Percentiles rank a stretch among this genome's conserved stretches.
Evolutionary conservation across 169 alveolate species (phyloP).

Genomic region (Theileria parva): DNA sequence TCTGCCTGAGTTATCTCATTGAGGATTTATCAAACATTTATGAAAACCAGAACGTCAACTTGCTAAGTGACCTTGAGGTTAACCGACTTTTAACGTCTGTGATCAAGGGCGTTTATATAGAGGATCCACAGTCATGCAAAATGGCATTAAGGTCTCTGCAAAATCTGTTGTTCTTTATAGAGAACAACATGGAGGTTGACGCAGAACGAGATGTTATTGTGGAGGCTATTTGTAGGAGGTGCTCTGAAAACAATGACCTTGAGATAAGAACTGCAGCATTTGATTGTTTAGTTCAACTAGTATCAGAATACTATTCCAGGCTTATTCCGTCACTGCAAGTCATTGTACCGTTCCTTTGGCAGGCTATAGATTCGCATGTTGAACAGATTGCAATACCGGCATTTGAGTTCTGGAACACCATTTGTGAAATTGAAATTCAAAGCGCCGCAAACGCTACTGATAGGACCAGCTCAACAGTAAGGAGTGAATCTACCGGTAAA

Average conservation of each 20-base stretch:
- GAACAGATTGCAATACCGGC: constrained; percentile 86
- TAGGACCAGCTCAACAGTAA: neutral
- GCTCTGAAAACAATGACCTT: constrained; percentile 69
- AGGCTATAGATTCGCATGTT: constrained; percentile 77
- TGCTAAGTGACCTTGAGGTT: constrained; percentile 65
- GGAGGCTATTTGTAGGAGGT: constrained; percentile 77
- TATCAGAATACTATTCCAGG: constrained; percentile 78
- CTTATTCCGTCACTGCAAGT: constrained; percentile 79
- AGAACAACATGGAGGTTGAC: constrained; percentile 68
- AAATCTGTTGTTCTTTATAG: constrained; percentile 70
- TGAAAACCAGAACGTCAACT: constrained; percentile 69
- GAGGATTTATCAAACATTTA: constrained; percentile 80
- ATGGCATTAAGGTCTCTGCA: constrained; percentile 71
- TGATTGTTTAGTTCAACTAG: constrained; percentile 83
- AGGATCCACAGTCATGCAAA: constrained; percentile 67
- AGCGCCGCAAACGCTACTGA: constrained; percentile 48
- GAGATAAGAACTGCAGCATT: constrained; percentile 84
- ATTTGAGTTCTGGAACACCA: constrained; percentile 87
- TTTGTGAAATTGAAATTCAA: constrained; percentile 82
- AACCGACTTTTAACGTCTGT: constrained; percentile 73
- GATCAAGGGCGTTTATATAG: constrained; percentile 72
- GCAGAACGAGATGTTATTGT: constrained; percentile 74
- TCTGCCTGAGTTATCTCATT: constrained; percentile 79
- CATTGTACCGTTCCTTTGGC: constrained; percentile 82
- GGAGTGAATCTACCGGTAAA: constrained; percentile 58